Base-by-base conservation (phyloP, 78 protist species). In the Dictyostelium firmibasis region DNA sequence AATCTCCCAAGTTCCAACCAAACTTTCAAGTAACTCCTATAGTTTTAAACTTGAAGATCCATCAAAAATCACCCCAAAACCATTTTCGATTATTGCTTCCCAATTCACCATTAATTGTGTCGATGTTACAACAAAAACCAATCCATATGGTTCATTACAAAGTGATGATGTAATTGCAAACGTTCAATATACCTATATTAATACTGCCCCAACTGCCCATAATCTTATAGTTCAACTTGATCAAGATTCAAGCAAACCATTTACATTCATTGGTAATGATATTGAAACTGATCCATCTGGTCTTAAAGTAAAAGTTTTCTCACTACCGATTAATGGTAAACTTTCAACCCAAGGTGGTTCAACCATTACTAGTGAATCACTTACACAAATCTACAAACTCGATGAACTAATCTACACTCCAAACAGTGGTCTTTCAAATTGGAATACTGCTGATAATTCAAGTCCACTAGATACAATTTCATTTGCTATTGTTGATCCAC, bases 241-340 rank as follows among this genome's bases (percentile, higher is more conserved):
- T 25, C 88, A 81, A 78, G 47, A 60, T 23, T 3, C 29, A 31
- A 57, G 67, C 9, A 20, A 11, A 4, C 0, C 29, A 6, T 81
- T 89, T 75, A 27, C 8, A 9, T 88, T 88, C 23, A 67, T n/a
- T 23, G 53, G 35, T 2, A 44, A n/a, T 5, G 94, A 29, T 16
- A 41, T 18, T 1, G 83, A 43, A 35, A n/a, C 60, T 36, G n/a
- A 0, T 18, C 0, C 1, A 3, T 14, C 60, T 16, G 4, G 13
- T 10, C 60, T 89, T 25, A 16, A 20, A 6, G 44, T 33, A 4
- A 13, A 33, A 2, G 11, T 88, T 60, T 13, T 14, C 20, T 4
- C 35, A 5, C 16, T 79, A 4, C 94, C 94, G 81, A 29, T 29
- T 50, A 67, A 81, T 18, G 94, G 94, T 69, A 78, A 41, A 29